Evolutionary conservation across 306 rosid species (phyloP), one percentile per base, ranked within the genome.

Genomic region (Cajanus cajan): DNA sequence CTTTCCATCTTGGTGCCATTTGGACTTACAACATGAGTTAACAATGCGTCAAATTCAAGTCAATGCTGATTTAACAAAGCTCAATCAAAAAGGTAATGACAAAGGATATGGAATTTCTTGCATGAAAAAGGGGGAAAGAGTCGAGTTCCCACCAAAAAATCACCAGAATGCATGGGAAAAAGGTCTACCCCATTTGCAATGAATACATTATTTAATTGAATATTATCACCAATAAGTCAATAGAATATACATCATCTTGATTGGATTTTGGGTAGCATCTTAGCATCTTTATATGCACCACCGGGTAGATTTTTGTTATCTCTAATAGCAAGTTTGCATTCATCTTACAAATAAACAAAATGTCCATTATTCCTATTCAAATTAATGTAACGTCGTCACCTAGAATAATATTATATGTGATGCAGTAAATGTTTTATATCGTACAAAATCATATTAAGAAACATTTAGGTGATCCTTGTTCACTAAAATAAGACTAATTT

Each of bases 1-100:
- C 98, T 85, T 93, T 93, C 98, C 98, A 91, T 87, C 94, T 87
- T 4, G 92, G 90, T 25, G 83, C 89, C 93, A 93, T 90, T 62
- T 18, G 48, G 14, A 66, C 79, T 52, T 44, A 7, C 13, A 68
- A 78, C 40, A 51, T 44, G 72, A n/a, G 44, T 57, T 58, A 48
- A 71, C 8, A 7, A 41, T 4, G 19, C n/a, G 15, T 81, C 43
- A 78, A 73, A 21, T 57, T 21, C 6, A 13, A 47, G 61, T 44
- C n/a, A 18, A 71, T 7, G n/a, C 14, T 36, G 33, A 39, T 36
- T 21, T 71, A 45, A 71, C 39, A 59, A 65, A 81, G 58, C 76
- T 67, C 40, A 61, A 21, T 39, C 52, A 37, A 77, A 45, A 8
- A 75, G 52, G 4, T 47, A 52, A 62, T 4, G 28, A n/a, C 18